Base-by-base conservation (phyloP, 148 eudicot genomes). In the Diospyros lotus region DNA sequence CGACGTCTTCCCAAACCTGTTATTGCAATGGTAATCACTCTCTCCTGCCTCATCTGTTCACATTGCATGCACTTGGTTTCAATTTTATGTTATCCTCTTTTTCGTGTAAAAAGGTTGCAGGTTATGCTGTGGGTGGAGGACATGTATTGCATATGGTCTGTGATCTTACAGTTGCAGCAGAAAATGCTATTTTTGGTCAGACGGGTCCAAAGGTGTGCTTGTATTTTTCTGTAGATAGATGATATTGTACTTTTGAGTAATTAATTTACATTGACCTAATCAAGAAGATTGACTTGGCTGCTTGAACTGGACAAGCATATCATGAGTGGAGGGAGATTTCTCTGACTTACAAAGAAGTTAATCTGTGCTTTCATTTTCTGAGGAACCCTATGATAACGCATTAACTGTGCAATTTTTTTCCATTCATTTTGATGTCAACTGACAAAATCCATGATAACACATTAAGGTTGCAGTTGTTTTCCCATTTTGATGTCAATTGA, bases 71-170 rank as follows among this genome's bases (percentile, higher is more conserved):
- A n/a, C 9, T 63, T 39, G 14, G 38, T 52, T 38, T 45, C 58
- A 15, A 73, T 73, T 51, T 3, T 9, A 42, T 72, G 69, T 42
- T 40, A 52, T 46, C 15, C 28, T 15, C 15, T 44, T 46, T 69
- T 44, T 40, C 12, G 42, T 51, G 59, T 58, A 66, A 66, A 43
- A 61, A 95, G 98, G 98, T 95, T 92, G 97, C 98, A 81, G 98
- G 98, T 64, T 95, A 90, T 82, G 98, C 98, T 74, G 90, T 95
- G 60, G 98, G 98, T 59, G 98, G 98, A 71, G 98, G 98, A 71
- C 97, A 95, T 73, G 83, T 95, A 45, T 77, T 95, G 69, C 98
- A 95, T 74, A 95, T 95, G 98, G 92, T 95, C 58, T 95, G 98
- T 64, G 98, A 95, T 85, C 74, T 95, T 76, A 95, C 98, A 53